Conservation (phyloP, 2,329 filamentous ascomycete species). For the Phaeosphaeria sp. region DNA sequence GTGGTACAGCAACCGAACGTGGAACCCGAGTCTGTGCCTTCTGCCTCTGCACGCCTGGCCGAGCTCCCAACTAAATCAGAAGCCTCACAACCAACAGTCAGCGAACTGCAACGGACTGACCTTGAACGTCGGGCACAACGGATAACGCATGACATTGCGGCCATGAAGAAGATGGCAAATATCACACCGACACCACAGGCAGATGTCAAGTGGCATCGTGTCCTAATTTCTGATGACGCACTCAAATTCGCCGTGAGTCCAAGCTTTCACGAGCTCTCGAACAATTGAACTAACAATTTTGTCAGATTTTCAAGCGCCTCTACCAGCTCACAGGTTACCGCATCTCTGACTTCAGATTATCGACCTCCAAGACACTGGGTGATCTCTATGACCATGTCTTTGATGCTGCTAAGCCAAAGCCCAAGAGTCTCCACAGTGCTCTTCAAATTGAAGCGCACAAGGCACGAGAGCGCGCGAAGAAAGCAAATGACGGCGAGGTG, state of each 20-base stretch:
- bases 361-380: slow-evolving; percentile 42
- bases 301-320: slow-evolving; percentile 79
- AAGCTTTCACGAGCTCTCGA: neutral
- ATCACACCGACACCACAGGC: slow-evolving; percentile 7
- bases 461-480: slow-evolving; percentile 21
- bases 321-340: slow-evolving; percentile 81
- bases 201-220: slow-evolving; percentile 33
- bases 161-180: slow-evolving; percentile 1
- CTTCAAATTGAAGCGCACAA: slow-evolving; percentile 51
- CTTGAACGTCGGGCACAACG: slow-evolving; percentile 23
- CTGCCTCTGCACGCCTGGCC: slow-evolving; percentile 1
- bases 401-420: slow-evolving; percentile 46
- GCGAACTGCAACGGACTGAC: slow-evolving; percentile 13
- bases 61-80: slow-evolving; percentile 8
- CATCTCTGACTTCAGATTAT: slow-evolving; percentile 73
- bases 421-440: slow-evolving; percentile 67
- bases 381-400: slow-evolving; percentile 48
- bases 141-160: slow-evolving; percentile 20
- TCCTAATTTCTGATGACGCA: slow-evolving; percentile 33
- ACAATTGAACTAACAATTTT: slow-evolving; percentile 10
- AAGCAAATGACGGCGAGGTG: slow-evolving; percentile 1
- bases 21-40: slow-evolving; percentile 2
- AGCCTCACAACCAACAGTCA: slow-evolving; percentile 4
- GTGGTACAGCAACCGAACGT: slow-evolving; percentile 11
- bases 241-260: slow-evolving; percentile 47